Evolutionary conservation across 495 filamentous ascomycete species (phyloP).

Genomic region (Annulohypoxylon nitens): DNA sequence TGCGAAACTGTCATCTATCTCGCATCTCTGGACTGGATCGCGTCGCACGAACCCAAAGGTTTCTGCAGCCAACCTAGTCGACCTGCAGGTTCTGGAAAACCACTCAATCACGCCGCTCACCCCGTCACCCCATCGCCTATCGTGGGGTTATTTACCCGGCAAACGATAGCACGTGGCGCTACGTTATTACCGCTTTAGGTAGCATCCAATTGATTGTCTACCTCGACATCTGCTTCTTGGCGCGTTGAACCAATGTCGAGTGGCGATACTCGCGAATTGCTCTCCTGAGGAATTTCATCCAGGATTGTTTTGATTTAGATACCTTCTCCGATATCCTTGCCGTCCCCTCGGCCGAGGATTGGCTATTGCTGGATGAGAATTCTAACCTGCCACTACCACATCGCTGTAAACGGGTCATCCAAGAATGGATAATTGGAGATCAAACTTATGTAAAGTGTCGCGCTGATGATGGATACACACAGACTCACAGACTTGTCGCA

Average conservation of each 20-base stretch:
- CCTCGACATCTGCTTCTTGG: constrained; percentile 9
- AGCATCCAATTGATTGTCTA: constrained; percentile 26
- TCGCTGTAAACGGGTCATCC: constrained; percentile 53
- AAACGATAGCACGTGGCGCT: constrained; percentile 43
- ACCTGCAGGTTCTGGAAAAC: constrained; percentile 46
- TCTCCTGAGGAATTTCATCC: background rate
- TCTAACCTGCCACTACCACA: constrained; percentile 43
- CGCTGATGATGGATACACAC: constrained; percentile 56
- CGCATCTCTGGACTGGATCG: constrained; percentile 32
- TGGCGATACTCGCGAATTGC: constrained; percentile 13
- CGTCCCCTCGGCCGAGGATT: constrained; percentile 48
- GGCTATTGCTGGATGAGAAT: constrained; percentile 40
- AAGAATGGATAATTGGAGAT: constrained; percentile 51
- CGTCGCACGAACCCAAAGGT: constrained; percentile 39
- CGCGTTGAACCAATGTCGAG: constrained; percentile 3
- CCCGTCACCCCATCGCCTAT: constrained; percentile 35
- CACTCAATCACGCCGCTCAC: constrained; percentile 32
- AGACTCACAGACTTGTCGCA: constrained; percentile 57
- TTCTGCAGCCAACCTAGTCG: constrained; percentile 37
- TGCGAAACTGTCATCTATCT: constrained; percentile 28
- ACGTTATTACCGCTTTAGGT: constrained; percentile 40
- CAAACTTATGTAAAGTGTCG: constrained; percentile 51
- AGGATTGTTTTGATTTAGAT: background rate
- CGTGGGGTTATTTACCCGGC: constrained; percentile 46
- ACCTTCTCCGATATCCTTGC: constrained; percentile 45